A percentile compares a stretch with the other conserved stretches of the same genome.
These are phyloP conservation scores for Salisapilia sapeloensis DNA, from an alignment of 352 stramenopile species.

Conservation along the genomic window DNA sequence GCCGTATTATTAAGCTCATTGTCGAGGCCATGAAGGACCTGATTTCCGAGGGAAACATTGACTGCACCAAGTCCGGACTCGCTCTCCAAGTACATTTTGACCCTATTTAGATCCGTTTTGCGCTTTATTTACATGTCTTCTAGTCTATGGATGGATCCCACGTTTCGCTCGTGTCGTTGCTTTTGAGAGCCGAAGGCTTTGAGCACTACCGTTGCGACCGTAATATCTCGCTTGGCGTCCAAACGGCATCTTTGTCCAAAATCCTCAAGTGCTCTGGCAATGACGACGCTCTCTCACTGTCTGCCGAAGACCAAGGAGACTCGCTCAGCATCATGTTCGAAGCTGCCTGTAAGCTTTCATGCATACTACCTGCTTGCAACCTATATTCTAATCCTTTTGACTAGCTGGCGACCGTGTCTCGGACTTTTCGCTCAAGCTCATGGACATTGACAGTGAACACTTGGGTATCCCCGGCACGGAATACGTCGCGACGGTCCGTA, in stretches of 20 bases:
- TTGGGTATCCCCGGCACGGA: constrained; percentile 97
- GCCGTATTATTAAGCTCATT: constrained; percentile 97
- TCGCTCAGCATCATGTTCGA: constrained; percentile 97
- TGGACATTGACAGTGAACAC: constrained; percentile 99
- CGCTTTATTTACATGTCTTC: constrained; percentile 8
- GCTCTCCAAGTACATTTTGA: constrained; percentile 40
- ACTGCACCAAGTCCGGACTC: constrained; percentile 88
- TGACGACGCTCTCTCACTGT: constrained; percentile 96
- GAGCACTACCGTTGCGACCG: constrained; percentile 98
- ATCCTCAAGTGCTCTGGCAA: constrained; percentile 99
- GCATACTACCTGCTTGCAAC: constrained; percentile 18
- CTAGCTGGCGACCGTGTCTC: constrained; percentile 83
- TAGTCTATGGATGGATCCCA: constrained; percentile 99
- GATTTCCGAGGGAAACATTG: constrained; percentile 96
- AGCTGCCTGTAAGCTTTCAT: constrained; percentile 54
- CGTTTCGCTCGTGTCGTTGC: constrained; percentile 94
- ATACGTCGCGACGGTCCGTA: constrained; percentile 92
- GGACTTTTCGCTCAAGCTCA: constrained; percentile 98
- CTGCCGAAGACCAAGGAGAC: constrained; percentile 95
- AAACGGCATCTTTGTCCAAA: constrained; percentile 95
- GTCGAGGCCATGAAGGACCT: constrained; percentile 99
- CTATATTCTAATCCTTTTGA: constrained; percentile 3
- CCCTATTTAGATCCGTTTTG: constrained; percentile 1
- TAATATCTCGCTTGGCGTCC: constrained; percentile 94
- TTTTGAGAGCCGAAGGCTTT: constrained; percentile 89